Base-by-base conservation (phyloP, 768 basidiomycete genomes). In the Tremella fuciformis region DNA sequence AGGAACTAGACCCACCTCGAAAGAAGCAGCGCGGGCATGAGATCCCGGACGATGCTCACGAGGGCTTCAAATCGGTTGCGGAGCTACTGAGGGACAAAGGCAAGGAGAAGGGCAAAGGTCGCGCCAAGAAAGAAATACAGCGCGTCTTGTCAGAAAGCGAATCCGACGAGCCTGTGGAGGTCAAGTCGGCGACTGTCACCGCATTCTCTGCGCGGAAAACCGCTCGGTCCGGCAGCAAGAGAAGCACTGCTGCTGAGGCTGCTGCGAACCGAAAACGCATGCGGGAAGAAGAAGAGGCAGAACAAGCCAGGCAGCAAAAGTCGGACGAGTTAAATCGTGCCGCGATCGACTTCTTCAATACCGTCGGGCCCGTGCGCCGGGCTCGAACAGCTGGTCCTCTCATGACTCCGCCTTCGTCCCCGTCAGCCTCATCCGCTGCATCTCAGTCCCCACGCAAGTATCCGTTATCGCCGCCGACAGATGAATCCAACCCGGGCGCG, bases 1-100 rank as follows among this genome's bases (percentile, higher is more conserved):
- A 85, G 63, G 86, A 88, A 65, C 80, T 83, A 29, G 84, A 46
- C 6, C 42, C 42, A n/a, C 85, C 21, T 44, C 59, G 16, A 37
- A 48, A 24, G 42, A 54, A 39, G 50, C 50, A 41, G 26, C 41
- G 76, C 52, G 76, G 77, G 9, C 65, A 69, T 50, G 63, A 71
- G 21, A 62, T 78, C 0, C 77, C 77, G 1, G 73, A 76, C 9
- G 74, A 66, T 25, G 74, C 72, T 1, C 13, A 54, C 8, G 63
- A 55, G 2, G 76, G 77, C 6, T 78, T 78, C 59, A 66, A 65
- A 29, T 60, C 53, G n/a, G 75, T 74, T 2, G 58, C 64, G 13
- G 62, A 69, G 9, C 58, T 75, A 13, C 26, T 73, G 19, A 40
- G 58, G 24, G 65, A 50, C 4, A 19, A 63, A 60, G 42, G 42